Conservation (phyloP, 306 rosid species). For the Argentina anserina region DNA sequence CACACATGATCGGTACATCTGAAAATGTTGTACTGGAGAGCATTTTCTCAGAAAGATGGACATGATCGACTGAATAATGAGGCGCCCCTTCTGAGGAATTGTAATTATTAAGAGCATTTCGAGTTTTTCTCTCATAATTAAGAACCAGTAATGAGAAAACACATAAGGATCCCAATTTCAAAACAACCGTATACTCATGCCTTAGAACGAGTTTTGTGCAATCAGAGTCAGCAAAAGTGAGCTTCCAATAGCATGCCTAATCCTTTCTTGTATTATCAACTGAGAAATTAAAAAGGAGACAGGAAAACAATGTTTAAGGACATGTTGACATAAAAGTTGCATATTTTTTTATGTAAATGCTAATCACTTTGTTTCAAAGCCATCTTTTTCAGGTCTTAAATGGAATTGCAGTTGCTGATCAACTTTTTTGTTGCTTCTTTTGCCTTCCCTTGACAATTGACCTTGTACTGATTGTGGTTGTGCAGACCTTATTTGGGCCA, state of each 20-base stretch:
- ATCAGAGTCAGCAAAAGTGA: conserved; percentile 22
- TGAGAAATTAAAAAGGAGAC: neutral
- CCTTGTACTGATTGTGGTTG: neutral
- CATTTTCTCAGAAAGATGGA: too few relatives aligned
- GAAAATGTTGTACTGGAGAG: too few relatives aligned
- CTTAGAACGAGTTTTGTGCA: conserved; percentile 25
- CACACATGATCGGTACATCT: too few relatives aligned
- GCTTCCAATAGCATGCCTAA: conserved; percentile 14
- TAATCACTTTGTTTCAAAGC: conserved; percentile 39
- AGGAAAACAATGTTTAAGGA: conserved; percentile 11
- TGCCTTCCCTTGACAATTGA: conserved; percentile 21
- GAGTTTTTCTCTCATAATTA: neutral
- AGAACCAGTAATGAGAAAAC: neutral
- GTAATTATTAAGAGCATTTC: neutral
- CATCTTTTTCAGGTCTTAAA: conserved; percentile 45
- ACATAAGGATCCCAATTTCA: neutral
- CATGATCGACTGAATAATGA: too few relatives aligned
- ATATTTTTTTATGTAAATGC: conserved; percentile 26
- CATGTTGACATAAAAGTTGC: conserved; percentile 25
- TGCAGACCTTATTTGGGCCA: conserved; percentile 16
- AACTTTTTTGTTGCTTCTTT: conserved; percentile 32
- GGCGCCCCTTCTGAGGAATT: neutral
- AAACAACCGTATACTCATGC: conserved; percentile 9
- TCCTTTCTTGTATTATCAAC: neutral
- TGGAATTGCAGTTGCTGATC: conserved; percentile 37